Percentiles rank a stretch among this genome's conserved stretches.
Conservation (phyloP, 495 filamentous ascomycete species). For the Apodospora peruviana region DNA sequence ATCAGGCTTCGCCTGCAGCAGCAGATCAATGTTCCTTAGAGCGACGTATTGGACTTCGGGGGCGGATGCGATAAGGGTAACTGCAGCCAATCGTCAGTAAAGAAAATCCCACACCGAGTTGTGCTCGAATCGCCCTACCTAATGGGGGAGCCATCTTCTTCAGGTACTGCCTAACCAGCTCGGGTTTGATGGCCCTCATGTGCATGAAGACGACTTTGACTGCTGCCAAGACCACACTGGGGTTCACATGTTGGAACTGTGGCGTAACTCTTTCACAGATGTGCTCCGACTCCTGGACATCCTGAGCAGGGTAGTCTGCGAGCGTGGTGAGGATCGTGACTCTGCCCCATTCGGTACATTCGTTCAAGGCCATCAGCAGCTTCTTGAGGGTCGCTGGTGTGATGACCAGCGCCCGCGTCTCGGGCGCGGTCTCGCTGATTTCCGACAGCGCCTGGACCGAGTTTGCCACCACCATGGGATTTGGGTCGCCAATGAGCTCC, state of each 20-base stretch:
- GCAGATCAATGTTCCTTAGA: constrained; percentile 87
- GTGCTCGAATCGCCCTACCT: constrained; percentile 50
- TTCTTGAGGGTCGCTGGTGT: constrained; percentile 82
- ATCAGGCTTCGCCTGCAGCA: constrained; percentile 91
- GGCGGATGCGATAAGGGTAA: constrained; percentile 90
- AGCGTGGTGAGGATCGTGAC: constrained; percentile 89
- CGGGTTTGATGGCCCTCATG: constrained; percentile 77
- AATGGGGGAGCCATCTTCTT: constrained; percentile 98
- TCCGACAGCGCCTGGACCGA: constrained; percentile 89
- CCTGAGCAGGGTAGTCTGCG: constrained; percentile 77
- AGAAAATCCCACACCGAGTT: no score
- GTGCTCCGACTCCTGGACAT: constrained; percentile 95
- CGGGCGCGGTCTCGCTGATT: constrained; percentile 84
- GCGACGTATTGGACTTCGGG: constrained; percentile 98
- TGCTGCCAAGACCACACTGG: constrained; percentile 90
- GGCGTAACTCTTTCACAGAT: constrained; percentile 95
- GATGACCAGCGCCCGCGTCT: constrained; percentile 79
- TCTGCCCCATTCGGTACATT: constrained; percentile 99
- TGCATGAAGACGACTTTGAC: constrained; percentile 98
- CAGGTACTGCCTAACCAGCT: constrained; percentile 73
- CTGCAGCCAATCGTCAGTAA: constrained; percentile 41
- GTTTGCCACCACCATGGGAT: constrained; percentile 98
- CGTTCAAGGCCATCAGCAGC: constrained; percentile 91
- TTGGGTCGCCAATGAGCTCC: constrained; percentile 94
- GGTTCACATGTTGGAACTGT: constrained; percentile 98